phyloP scores from a whole-genome alignment of 2,329 filamentous ascomycete genomes.

The Fusarium pseudograminearum region DNA sequence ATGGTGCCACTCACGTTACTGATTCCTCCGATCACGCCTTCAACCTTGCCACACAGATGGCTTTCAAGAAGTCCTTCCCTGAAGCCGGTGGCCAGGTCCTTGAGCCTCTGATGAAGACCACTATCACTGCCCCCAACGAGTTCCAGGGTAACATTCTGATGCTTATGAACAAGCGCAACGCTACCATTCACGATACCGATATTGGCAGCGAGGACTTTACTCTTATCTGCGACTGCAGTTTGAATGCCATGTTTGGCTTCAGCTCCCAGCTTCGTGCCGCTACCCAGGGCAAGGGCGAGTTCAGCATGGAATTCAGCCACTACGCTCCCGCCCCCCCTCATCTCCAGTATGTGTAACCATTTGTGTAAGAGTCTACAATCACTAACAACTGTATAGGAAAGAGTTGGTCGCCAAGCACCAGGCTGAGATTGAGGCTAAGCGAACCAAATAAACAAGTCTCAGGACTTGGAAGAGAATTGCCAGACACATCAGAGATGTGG shows the following conservation, averaged over 20 bases:
- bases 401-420: conserved; percentile 70
- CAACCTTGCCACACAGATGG: conserved; percentile 93
- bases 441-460: conserved; percentile 59
- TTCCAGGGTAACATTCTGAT: conserved; percentile 98
- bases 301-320: conserved; percentile 98
- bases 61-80: conserved; percentile 93
- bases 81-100: conserved; percentile 85
- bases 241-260: conserved; percentile 99
- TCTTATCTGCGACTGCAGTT: conserved; percentile 87
- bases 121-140: conserved; percentile 93
- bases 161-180: conserved; percentile 95
- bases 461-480: conserved; percentile 5
- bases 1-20: conserved; percentile 96
- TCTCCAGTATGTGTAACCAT: conserved; percentile 76
- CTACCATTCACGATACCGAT: conserved; percentile 94
- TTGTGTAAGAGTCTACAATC: not conserved
- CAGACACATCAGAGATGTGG: conserved; percentile 13
- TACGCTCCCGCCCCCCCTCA: conserved; percentile 89
- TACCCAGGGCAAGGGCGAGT: conserved; percentile 98
- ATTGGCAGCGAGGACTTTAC: conserved; percentile 95
- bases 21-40: conserved; percentile 98
- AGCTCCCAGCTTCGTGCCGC: conserved; percentile 89
- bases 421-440: conserved; percentile 69
- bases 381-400: conserved; percentile 57
- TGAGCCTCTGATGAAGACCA: conserved; percentile 98